A percentile compares a stretch with the other conserved stretches of the same genome.
phyloP scores from a whole-genome alignment of 257 asterid species.

The Solanum commersonii region DNA sequence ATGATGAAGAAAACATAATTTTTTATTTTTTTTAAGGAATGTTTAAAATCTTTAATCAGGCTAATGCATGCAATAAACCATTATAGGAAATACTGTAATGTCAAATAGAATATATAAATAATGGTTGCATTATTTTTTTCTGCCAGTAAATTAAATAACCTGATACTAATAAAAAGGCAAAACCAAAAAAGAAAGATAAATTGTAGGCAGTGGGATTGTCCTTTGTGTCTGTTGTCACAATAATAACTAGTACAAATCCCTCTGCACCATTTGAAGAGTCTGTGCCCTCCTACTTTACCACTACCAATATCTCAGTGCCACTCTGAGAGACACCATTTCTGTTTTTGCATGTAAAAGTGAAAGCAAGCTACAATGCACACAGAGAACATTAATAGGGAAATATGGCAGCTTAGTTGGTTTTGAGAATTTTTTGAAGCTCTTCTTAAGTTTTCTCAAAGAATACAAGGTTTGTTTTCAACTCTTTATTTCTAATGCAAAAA shows the following conservation, averaged over 20 bases:
- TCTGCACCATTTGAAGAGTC: neutral
- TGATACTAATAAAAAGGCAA: neutral
- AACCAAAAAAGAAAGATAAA: neutral
- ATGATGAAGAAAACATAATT: accelerated
- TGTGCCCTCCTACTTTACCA: neutral
- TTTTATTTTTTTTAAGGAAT: too few species aligned
- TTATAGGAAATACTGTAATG: neutral
- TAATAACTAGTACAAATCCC: neutral
- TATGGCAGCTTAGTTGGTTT: neutral
- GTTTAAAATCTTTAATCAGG: too few species aligned
- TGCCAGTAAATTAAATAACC: neutral
- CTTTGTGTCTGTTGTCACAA: neutral
- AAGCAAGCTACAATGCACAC: neutral
- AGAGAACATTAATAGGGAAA: neutral
- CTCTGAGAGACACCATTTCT: neutral
- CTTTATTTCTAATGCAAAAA: neutral
- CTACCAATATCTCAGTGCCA: neutral
- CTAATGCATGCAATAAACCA: neutral
- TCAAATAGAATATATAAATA: too few species aligned
- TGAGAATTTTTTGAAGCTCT: neutral
- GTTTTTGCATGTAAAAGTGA: neutral
- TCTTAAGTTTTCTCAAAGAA: neutral
- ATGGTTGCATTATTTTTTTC: neutral
- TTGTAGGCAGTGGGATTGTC: neutral
- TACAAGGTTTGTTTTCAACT: neutral